Percentiles rank a stretch among this genome's conserved stretches.
Evolutionary conservation across 768 basidiomycete genomes (phyloP).

Genomic region (Tricholoma bakamatsutake): DNA sequence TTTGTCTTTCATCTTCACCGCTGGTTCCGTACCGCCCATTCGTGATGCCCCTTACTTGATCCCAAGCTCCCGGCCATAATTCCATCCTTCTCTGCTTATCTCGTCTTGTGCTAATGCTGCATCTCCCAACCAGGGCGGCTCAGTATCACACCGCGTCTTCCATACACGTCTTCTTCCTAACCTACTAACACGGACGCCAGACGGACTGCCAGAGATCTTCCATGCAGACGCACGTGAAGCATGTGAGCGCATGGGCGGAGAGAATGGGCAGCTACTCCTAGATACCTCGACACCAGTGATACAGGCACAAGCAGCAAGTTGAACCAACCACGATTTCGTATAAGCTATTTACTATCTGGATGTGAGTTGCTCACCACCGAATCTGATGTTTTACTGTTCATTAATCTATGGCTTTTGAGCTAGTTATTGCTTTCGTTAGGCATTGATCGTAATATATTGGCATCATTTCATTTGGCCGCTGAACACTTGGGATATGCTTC

Average conservation of each 20-base stretch:
- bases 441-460: background rate
- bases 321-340: background rate
- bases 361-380: background rate
- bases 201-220: constrained; percentile 42
- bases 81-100: constrained; percentile 2
- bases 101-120: constrained; percentile 2
- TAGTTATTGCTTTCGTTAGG: constrained; percentile 1
- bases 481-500: too few relatives aligned
- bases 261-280: constrained; percentile 27
- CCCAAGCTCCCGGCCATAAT: background rate
- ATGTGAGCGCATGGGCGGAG: constrained; percentile 47
- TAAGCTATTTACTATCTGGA: background rate
- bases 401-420: too few relatives aligned
- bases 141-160: constrained; percentile 43
- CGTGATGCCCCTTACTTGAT: background rate
- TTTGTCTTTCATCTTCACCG: background rate
- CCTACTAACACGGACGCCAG: constrained; percentile 24
- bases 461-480: background rate
- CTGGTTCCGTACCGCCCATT: background rate
- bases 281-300: constrained; percentile 1
- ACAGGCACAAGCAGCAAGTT: background rate
- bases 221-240: constrained; percentile 40
- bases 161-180: constrained; percentile 44
- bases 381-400: background rate
- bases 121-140: constrained; percentile 32